Base-by-base conservation (phyloP, 176 grass and related monocot species). In the Chrysopogon serrulatus region DNA sequence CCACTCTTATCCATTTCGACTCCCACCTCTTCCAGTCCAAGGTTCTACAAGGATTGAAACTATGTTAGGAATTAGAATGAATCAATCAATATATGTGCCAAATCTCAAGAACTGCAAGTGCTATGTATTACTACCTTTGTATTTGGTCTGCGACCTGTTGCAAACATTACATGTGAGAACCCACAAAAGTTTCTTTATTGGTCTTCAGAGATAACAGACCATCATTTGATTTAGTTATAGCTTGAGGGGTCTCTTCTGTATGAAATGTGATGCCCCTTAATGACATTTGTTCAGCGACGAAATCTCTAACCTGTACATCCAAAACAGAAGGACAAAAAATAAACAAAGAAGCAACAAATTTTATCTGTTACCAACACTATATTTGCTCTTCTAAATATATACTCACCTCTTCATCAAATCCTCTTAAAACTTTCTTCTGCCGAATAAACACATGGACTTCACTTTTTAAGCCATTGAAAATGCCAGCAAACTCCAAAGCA, bases 91-190 rank as follows among this genome's bases (percentile, higher is more conserved):
- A 48, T 23, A 51, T 74, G 44, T 33, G 21, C 51, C 51, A 48
- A 19, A 73, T 73, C 43, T 51, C 16, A 49, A 19, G 8, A 51
- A 74, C 27, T 51, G 45, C 17, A 74, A 74, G 7, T 74, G 16
- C 71, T 51, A 3, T 60, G n/a, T 60, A 27, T 28, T 61, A 72
- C 27, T 31, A 97, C 94, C 94, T 91, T 93, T 40, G 94, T 91
- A 69, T 91, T 91, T 90, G 94, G 89, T 62, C 24, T 93, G 40
- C 89, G 91, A 45, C 94, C 91, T 18, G 91, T 97, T 45, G 91
- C 94, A 86, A 97, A 93, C 91, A 97, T 93, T 82, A 97, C 73
- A 76, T 93, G 91, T 26, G 94, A 97, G 81, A 97, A 93, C 43
- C 91, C 94, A 87, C 69, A 54, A 93, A 54, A 78, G 81, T 91